A percentile compares a stretch with the other conserved stretches of the same genome.
Evolutionary conservation across 2,329 filamentous ascomycete genomes (phyloP).

Genomic region (Coleophoma eucalyptorum): DNA sequence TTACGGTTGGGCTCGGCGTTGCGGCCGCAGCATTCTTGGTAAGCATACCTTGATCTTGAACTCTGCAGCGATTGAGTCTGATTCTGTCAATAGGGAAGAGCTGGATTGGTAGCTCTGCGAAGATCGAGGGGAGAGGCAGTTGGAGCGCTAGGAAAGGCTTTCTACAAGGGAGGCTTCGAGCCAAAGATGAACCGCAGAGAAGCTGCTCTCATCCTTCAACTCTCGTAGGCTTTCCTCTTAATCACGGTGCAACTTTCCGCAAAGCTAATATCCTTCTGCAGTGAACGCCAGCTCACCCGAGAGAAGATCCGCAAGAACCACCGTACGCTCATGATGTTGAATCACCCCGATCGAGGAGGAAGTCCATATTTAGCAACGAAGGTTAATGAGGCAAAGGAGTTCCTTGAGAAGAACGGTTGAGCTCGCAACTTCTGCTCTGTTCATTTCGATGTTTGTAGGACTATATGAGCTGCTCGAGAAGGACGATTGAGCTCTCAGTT

Average conservation of each 20-base stretch:
- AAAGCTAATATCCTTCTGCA: slow-evolving; percentile 31
- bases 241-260: neutral
- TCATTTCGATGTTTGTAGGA: too few species aligned
- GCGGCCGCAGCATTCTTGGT: slow-evolving; percentile 65
- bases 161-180: slow-evolving; percentile 99
- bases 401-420: slow-evolving; percentile 70
- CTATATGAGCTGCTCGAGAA: too few species aligned
- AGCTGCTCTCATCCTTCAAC: slow-evolving; percentile 83
- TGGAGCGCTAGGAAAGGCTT: slow-evolving; percentile 81
- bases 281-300: slow-evolving; percentile 82
- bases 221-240: slow-evolving; percentile 59
- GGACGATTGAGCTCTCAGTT: too few species aligned
- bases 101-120: slow-evolving; percentile 84
- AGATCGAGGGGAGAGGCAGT: slow-evolving; percentile 71
- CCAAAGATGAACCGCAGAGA: slow-evolving; percentile 89
- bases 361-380: slow-evolving; percentile 97
- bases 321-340: slow-evolving; percentile 91
- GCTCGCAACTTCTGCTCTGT: too few species aligned
- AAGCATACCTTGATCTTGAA: slow-evolving; percentile 16
- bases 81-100: slow-evolving; percentile 65
- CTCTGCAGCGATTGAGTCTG: too few species aligned
- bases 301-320: slow-evolving; percentile 96
- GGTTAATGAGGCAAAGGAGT: slow-evolving; percentile 97
- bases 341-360: slow-evolving; percentile 95
- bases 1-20: slow-evolving; percentile 56